These are phyloP conservation scores for Lepidium sativum DNA, from an alignment of 345 rosid genomes.

Conservation along the genomic window DNA sequence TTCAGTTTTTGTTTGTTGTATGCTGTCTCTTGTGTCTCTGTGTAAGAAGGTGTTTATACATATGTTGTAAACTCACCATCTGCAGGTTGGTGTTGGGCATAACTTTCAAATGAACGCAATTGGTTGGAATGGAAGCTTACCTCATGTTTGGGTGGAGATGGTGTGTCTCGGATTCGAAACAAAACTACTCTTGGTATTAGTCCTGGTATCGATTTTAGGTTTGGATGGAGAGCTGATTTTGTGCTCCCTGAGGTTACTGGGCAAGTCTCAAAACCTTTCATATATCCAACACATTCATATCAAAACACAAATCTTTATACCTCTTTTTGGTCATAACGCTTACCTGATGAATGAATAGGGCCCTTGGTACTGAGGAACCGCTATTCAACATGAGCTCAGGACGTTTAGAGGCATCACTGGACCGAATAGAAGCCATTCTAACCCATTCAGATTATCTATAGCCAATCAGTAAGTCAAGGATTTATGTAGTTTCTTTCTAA, in stretches of 20 bases:
- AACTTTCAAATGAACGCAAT: conserved; percentile 67
- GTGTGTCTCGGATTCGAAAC: conserved; percentile 67
- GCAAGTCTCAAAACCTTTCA: conserved; percentile 24
- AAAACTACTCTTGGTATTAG: conserved; percentile 69
- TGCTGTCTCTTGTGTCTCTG: neutral
- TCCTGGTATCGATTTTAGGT: conserved; percentile 80
- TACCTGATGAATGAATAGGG: conserved; percentile 40
- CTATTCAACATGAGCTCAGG: conserved; percentile 83
- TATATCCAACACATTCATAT: neutral
- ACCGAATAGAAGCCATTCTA: conserved; percentile 73
- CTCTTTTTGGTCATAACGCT: neutral
- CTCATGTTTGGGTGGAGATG: conserved; percentile 82
- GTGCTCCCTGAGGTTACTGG: conserved; percentile 83
- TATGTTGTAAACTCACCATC: neutral
- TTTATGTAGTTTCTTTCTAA: conserved; percentile 1
- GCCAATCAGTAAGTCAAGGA: neutral
- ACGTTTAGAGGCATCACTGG: conserved; percentile 70
- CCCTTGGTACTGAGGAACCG: conserved; percentile 66
- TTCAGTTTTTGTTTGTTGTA: conserved; percentile 37
- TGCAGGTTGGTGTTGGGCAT: conserved; percentile 79
- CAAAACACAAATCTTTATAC: neutral
- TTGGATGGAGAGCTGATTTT: conserved; percentile 91
- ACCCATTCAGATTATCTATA: conserved; percentile 35
- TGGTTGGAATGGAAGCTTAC: conserved; percentile 90
- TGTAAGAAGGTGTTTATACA: neutral